Evolutionary conservation across 1,284 basidiomycete genomes (phyloP).

Genomic region (Fomitopsis schrenkii): DNA sequence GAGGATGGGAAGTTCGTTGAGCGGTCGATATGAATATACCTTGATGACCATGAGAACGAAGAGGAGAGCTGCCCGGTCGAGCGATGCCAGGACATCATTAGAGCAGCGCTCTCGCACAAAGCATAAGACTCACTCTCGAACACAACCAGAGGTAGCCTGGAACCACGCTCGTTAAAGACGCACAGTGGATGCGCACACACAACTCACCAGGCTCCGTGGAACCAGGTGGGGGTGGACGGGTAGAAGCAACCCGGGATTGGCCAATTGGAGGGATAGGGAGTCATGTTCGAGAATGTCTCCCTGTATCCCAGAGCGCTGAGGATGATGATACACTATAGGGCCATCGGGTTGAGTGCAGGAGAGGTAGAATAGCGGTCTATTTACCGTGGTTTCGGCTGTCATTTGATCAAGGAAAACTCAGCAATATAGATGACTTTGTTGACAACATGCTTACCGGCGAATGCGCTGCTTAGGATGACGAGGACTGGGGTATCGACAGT

Average conservation of each 20-base stretch:
- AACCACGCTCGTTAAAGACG: not conserved
- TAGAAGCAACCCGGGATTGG: conserved; percentile 6
- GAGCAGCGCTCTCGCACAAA: not conserved
- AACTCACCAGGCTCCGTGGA: conserved; percentile 3
- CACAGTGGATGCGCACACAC: not conserved
- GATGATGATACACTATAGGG: not conserved
- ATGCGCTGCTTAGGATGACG: not conserved
- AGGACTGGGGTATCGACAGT: not conserved
- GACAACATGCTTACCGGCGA: not conserved
- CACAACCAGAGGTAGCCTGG: conserved; percentile 7
- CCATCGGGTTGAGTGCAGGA: not conserved
- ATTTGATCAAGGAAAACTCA: not conserved
- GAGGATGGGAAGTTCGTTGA: conserved; percentile 4
- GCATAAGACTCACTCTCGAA: conserved; percentile 8
- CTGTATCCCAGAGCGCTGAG: not conserved
- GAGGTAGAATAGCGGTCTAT: not conserved
- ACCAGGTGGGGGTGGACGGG: not conserved
- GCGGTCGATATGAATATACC: conserved; percentile 5
- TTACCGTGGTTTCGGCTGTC: not conserved
- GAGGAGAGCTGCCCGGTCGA: conserved; percentile 6
- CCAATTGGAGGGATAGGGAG: conserved; percentile 5
- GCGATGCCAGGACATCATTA: no score
- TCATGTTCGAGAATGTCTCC: not conserved
- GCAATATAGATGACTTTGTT: not conserved
- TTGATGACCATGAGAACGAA: conserved; percentile 6